Evolutionary conservation across 208 protist genomes (phyloP), one percentile per base, ranked within the genome.

Genomic region (Dictyostelium gargantuum): DNA sequence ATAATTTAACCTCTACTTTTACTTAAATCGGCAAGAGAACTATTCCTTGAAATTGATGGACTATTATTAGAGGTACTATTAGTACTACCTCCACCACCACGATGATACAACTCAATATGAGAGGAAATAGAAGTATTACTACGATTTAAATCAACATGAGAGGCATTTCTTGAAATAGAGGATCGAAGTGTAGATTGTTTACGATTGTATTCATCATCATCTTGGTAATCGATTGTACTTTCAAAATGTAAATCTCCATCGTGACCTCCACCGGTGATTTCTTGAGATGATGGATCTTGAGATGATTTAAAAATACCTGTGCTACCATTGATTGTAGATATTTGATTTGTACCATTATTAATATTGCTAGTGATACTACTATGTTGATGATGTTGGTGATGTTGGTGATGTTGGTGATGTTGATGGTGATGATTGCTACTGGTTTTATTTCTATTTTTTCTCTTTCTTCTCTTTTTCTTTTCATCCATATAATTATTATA

Each of bases 401-500:
- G 0, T 11, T 58, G 0, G 26, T 10, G 6, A 58, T 58, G 17
- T 11, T 26, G 6, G 10, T 58, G 17, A n/a, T 11, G 6, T 11
- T 58, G 8, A n/a, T 26, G 8, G 10, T n/a, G 26, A n/a, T n/a
- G 9, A 61, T 61, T 61, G 0, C 4, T 61, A 6, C 15, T 61
- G 2, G 15, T 4, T 44, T 44, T 6, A 13, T 29, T 8, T 66
- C 19, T 66, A 19, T 66, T n/a, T 35, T 66, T 66, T 66, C 58
- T 66, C 19, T 32, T 66, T 70, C 9, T 70, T 70, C 63, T 70
- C n/a, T 52, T 80, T 42, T 58, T 29, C 35, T 35, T 50, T 58
- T 56, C 40, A 29, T 70, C 38, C 29, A 85, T 40, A 74, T 58
- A 89, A 19, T 54, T 17, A n/a, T 58, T 48, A 79, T 68, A 89